A percentile compares a stretch with the other conserved stretches of the same genome.
Evolutionary conservation across 2,329 filamentous ascomycete species (phyloP).

Genomic region (Ophiostoma quercus): DNA sequence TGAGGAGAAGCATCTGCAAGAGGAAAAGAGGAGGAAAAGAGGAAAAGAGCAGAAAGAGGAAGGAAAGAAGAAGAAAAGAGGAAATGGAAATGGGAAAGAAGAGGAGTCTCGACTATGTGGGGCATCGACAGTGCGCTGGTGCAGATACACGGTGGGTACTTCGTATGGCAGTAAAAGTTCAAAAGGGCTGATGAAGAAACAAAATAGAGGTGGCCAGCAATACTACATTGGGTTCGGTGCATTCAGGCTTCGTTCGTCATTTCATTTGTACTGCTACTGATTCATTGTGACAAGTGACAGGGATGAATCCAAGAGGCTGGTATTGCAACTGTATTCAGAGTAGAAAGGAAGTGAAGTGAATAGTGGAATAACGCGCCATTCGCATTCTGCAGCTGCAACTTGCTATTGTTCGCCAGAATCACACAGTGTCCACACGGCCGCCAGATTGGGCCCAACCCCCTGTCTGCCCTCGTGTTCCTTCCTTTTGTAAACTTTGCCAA

Average conservation of each 20-base stretch:
- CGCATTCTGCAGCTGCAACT: neutral
- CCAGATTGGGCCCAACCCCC: neutral
- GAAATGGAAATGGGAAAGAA: neutral
- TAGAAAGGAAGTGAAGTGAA: neutral
- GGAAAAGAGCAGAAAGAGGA: neutral
- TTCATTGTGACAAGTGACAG: neutral
- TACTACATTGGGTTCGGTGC: neutral
- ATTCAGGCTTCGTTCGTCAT: neutral
- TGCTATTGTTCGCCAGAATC: neutral
- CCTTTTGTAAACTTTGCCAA: neutral
- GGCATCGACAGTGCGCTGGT: neutral
- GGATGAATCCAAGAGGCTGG: neutral
- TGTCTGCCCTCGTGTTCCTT: neutral
- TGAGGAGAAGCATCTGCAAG: neutral
- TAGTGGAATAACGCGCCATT: neutral
- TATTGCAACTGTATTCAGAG: neutral
- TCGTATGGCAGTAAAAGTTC: neutral
- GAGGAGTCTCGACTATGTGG: neutral
- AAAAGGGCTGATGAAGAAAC: neutral
- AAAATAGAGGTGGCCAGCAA: neutral
- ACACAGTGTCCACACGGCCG: neutral
- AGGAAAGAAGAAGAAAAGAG: too few relatives aligned
- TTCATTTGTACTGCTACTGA: neutral
- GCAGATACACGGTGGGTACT: neutral
- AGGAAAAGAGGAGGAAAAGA: neutral